Evolutionary conservation across 305 asterid species (phyloP).

Genomic region (Solanum hybrid): DNA sequence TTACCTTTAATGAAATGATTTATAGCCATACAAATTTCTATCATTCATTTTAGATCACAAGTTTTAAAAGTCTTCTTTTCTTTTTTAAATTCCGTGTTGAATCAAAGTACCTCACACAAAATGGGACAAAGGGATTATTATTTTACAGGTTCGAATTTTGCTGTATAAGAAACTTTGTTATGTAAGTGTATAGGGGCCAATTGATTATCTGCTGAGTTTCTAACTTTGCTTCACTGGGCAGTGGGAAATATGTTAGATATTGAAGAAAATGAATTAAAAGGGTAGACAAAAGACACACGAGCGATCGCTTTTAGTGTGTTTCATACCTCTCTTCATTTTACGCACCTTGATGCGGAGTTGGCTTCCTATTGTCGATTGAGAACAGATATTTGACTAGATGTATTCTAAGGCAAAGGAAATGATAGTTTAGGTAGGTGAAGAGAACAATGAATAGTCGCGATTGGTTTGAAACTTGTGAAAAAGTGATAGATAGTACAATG

Average conservation of each 20-base stretch:
- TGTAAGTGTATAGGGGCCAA: not conserved
- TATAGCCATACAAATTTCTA: no score
- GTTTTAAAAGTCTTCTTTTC: no score
- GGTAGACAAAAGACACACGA: not conserved
- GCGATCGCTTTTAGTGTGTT: not conserved
- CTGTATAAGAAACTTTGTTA: not conserved
- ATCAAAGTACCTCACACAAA: no score
- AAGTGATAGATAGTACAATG: not conserved
- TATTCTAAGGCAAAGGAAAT: no score
- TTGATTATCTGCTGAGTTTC: not conserved
- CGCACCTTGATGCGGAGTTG: not conserved
- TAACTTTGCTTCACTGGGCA: not conserved
- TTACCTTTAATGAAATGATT: no score
- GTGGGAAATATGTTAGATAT: not conserved
- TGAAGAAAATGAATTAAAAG: no score
- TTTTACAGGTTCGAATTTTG: not conserved
- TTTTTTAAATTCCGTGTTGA: no score
- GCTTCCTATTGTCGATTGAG: not conserved
- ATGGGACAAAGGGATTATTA: no score
- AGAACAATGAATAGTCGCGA: not conserved
- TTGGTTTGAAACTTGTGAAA: not conserved
- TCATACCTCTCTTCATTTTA: not conserved
- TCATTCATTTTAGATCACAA: no score
- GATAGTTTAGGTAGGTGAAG: no score
- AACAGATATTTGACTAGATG: not conserved